phyloP scores from a whole-genome alignment of 345 rosid species.

The Salix koriyanagi region DNA sequence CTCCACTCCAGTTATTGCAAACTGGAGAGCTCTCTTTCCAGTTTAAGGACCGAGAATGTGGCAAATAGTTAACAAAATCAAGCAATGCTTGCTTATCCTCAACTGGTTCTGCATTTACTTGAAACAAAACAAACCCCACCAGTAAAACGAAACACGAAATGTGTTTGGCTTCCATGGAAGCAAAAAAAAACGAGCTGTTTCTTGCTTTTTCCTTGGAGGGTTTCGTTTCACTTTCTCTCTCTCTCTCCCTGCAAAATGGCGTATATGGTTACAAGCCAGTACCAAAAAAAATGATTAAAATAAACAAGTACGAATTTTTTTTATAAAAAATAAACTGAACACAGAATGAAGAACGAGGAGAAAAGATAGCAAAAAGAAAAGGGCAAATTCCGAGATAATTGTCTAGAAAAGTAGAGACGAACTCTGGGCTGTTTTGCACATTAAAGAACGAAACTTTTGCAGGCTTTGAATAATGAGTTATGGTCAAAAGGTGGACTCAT shows the following conservation, averaged over 20 bases:
- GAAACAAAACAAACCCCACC: constrained; percentile 10
- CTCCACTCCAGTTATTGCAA: constrained; percentile 71
- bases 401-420: constrained; percentile 43
- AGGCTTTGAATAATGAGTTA: constrained; percentile 33
- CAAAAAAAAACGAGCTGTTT: constrained; percentile 53
- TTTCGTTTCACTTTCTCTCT: not conserved
- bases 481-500: constrained; percentile 32
- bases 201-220: constrained; percentile 15
- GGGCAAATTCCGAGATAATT: constrained; percentile 49
- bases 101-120: constrained; percentile 37
- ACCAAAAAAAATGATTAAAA: constrained; percentile 12
- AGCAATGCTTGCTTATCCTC: constrained; percentile 76
- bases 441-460: constrained; percentile 34
- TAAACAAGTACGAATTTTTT: constrained; percentile 11
- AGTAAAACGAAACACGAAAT: constrained; percentile 8
- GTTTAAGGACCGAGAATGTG: constrained; percentile 48
- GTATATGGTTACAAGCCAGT: constrained; percentile 10
- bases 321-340: constrained; percentile 5
- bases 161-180: constrained; percentile 16
- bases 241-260: constrained; percentile 12
- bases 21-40: constrained; percentile 55
- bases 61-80: constrained; percentile 45
- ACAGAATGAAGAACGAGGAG: constrained; percentile 32
- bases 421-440: constrained; percentile 28
- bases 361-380: constrained; percentile 8